Base-by-base conservation (phyloP, 1,139 yeast species). In the Yamadazyma friedrichii region DNA sequence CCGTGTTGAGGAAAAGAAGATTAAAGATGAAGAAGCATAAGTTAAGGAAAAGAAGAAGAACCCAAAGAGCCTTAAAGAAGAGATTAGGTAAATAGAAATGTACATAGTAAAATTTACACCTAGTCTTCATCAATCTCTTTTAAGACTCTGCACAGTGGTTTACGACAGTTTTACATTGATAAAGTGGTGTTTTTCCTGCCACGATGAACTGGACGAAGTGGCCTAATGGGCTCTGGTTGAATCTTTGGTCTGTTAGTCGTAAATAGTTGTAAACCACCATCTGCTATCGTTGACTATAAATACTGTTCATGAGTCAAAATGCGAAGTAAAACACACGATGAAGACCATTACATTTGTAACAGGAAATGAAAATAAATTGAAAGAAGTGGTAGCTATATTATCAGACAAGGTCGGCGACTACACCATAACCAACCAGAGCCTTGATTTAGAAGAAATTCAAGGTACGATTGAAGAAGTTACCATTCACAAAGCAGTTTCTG, bases 401-500 rank as follows among this genome's bases (percentile, higher is more conserved):
- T 62, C 81, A 2, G 61, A 46, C 12, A 57, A 53, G 12, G 78
- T 78, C 5, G 88, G 88, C 5, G 70, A 74, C 12, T 80, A 64
- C 55, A 61, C 63, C 26, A 74, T 86, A 46, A 67, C 70, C 34
- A 88, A 85, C 59, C 63, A 76, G 49, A 70, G 82, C 15, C 61
- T 93, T 30, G 98, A 93, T 57, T 69, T 93, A 26, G 94, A 84
- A 42, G 99, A 94, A 64, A 64, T 93, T 38, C 99, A 94, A 67
- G 98, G 97, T 26, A 67, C 93, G 15, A 77, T 89, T 39, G 84
- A 84, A 38, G 85, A 86, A 44, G 93, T 94, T 28, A 86, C 96
- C 0, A 74, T 70, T 37, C 88, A 83, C 55, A 94, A 94, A 62
- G 91, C 95, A 41, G 64, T 69, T 50, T 70, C 80, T 30, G 99